Base-by-base conservation (phyloP, 441 rosid genomes). In the Brassica balearica region DNA sequence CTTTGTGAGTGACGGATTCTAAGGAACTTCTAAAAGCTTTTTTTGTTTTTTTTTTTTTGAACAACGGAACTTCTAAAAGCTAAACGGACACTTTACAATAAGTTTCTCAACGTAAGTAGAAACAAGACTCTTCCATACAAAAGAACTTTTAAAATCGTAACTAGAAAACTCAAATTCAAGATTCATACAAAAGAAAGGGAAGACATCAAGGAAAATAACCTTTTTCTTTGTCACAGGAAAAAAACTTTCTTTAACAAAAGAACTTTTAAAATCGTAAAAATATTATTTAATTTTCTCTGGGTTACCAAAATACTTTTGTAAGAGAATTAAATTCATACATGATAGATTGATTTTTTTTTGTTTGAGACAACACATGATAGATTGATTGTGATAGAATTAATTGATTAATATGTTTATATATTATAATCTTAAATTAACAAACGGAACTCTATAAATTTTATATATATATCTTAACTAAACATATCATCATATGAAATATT, bases 71-170 rank as follows among this genome's bases (percentile, higher is more conserved):
- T 69, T 14, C 27, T 0, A 55, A 34, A 70, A 34, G 20, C 27
- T 69, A 46, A 60, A 10, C 6, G 25, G 27, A 65, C 32, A 25
- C 2, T 67, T 67, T 14, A 2, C 59, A 60, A 25, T 15, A 8
- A 55, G 34, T 63, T 65, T 17, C 9, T 36, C 53, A 36, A 43
- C 36, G 36, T 43, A 43, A 20, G 0, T 2, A 12, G 7, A 67
- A 46, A 43, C 19, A 43, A 66, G 10, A 43, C 56, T 66, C 70
- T 14, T 66, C 70, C 2, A 66, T 20, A 41, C 53, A 65, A 20
- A 58, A 58, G 2, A 62, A 25, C 27, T 25, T 25, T 25, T 25
- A 25, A 25, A 25, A 25, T 25, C 27, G 27, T 25, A 25, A 25
- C 27, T 25, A 19, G 32, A 41, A 5, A 36, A 36, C 29, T 17